Percentiles rank a stretch among this genome's conserved stretches.
Evolutionary conservation across 176 grass and related monocot species (phyloP).

Genomic region (Puya raimondii): DNA sequence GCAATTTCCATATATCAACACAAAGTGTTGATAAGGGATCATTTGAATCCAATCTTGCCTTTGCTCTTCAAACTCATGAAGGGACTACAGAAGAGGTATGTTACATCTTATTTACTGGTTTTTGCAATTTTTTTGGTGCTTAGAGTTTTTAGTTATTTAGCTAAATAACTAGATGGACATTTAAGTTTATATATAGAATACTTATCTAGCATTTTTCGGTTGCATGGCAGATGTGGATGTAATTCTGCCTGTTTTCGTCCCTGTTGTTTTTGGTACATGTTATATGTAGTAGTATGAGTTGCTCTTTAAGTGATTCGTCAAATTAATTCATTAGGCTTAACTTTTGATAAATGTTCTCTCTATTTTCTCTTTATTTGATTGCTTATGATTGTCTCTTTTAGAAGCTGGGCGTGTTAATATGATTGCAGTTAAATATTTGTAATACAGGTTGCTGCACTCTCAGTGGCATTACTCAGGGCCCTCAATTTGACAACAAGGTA

Average conservation of each 20-base stretch:
- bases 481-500: conserved; percentile 91
- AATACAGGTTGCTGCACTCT: conserved; percentile 78
- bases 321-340: background rate
- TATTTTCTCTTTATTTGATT: background rate
- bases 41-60: conserved; percentile 75
- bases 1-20: conserved; percentile 55
- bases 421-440: conserved; percentile 17
- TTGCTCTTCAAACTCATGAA: conserved; percentile 60
- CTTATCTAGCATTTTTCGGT: too few relatives aligned
- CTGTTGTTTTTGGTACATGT: background rate
- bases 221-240: too few relatives aligned
- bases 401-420: background rate
- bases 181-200: background rate
- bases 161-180: background rate
- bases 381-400: background rate
- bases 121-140: conserved; percentile 2
- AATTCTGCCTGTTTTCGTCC: too few relatives aligned
- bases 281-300: background rate
- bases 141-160: background rate
- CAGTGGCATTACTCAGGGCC: conserved; percentile 85
- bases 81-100: conserved; percentile 87
- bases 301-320: background rate
- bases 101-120: background rate
- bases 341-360: background rate
- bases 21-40: conserved; percentile 45